Evolutionary conservation across 306 rosid genomes (phyloP), one percentile per base, ranked within the genome.

Genomic region (Prosopis cineraria): DNA sequence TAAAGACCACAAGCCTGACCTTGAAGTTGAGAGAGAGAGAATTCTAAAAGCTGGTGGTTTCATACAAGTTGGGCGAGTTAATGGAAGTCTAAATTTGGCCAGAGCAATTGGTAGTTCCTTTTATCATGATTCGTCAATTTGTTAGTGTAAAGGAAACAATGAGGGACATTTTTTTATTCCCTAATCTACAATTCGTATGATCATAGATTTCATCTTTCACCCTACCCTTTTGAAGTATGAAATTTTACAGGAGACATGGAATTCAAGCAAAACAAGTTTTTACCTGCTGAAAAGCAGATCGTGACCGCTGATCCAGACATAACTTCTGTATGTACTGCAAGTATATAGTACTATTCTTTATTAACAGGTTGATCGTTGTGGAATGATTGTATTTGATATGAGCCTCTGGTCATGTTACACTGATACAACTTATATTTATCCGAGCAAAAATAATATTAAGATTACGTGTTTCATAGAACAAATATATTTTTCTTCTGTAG

Each of bases 1-100:
- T 66, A 90, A 87, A 81, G 99, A 95, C 90, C 99, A 95, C 89
- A 95, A 95, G 82, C 99, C 97, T 65, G 96, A 93, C 60, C 86
- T 95, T 65, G 99, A 93, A 79, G 65, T 73, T 75, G 99, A 95
- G 90, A 93, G 82, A 81, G 99, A 93, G 30, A 95, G 99, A 82
- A 95, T 95, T 88, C 75, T 88, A 62, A 88, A 89, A 80, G 99
- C 98, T 56, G 99, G 99, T 82, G 98, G 99, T 41, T 95, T 87
- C 79, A 93, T 95, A 72, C 98, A 91, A 85, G 95, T 87, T 79
- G 98, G 99, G 73, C 92, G 98, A 13, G 94, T 95, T 79, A 95
- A 95, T 87, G 99, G 99, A 76, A 90, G 93, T 81, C 83, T 93
- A 84, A 95, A 95, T 88, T 85, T 95, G 87, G 88, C 99, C 24